Evolutionary conservation across 2,329 filamentous ascomycete genomes (phyloP).

Genomic region (Rugonectria rugulosa): DNA sequence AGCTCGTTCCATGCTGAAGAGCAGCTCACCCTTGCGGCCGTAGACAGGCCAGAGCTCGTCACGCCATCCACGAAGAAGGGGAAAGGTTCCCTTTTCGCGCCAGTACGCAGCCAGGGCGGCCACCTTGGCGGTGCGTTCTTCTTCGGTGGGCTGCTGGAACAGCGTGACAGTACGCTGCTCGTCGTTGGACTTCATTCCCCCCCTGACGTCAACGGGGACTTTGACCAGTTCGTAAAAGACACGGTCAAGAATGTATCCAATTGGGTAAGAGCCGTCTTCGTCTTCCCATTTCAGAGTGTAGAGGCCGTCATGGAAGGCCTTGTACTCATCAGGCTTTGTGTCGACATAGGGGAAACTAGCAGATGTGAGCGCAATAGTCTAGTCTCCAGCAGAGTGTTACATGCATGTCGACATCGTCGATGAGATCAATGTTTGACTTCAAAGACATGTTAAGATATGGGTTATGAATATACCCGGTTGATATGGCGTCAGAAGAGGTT

Average conservation of each 20-base stretch:
- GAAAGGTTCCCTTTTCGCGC: constrained; percentile 74
- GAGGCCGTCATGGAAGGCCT: constrained; percentile 64
- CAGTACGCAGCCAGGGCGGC: constrained; percentile 70
- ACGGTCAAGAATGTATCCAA: constrained; percentile 66
- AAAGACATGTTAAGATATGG: constrained; percentile 24
- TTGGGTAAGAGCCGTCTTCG: constrained; percentile 66
- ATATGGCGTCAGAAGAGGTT: background rate
- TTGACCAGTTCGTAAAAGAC: constrained; percentile 58
- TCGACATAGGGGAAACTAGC: constrained; percentile 80
- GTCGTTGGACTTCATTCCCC: constrained; percentile 68
- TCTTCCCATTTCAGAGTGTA: constrained; percentile 72
- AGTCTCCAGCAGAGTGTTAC: background rate
- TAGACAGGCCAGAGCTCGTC: constrained; percentile 84
- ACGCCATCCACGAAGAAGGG: constrained; percentile 79
- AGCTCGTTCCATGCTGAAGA: constrained; percentile 80
- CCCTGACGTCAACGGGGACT: constrained; percentile 58
- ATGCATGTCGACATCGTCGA: constrained; percentile 37
- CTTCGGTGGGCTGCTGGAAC: constrained; percentile 64
- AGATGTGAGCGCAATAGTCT: constrained; percentile 6
- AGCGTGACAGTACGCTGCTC: constrained; percentile 69
- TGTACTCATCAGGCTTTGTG: constrained; percentile 64
- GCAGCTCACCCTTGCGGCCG: constrained; percentile 64
- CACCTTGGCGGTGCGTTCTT: constrained; percentile 66
- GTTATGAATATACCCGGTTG: background rate
- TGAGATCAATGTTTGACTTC: constrained; percentile 37